A percentile compares a stretch with the other conserved stretches of the same genome.
These are phyloP conservation scores for Silene uniflora DNA, from an alignment of 148 eudicot genomes.

Conservation along the genomic window DNA sequence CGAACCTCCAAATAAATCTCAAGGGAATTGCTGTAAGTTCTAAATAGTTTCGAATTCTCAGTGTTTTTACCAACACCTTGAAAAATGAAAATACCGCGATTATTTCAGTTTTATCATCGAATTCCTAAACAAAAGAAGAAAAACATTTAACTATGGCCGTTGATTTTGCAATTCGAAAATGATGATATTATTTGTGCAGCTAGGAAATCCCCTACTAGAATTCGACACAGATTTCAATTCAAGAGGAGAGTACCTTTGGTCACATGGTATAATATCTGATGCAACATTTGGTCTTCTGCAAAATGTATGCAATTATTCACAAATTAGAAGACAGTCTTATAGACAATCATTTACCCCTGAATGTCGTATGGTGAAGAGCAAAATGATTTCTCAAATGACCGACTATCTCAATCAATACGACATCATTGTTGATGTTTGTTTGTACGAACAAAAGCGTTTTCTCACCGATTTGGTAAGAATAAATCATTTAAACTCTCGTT, in stretches of 20 bases:
- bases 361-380: conserved; percentile 35
- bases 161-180: too few relatives aligned
- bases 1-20: conserved; percentile 48
- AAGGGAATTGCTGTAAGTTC: conserved; percentile 78
- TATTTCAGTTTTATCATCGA: too few relatives aligned
- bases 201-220: conserved; percentile 79
- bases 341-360: conserved; percentile 32
- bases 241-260: conserved; percentile 59
- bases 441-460: conserved; percentile 38
- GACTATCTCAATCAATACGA: conserved; percentile 46
- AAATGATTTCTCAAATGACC: conserved; percentile 39
- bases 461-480: conserved; percentile 34
- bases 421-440: conserved; percentile 65
- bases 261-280: conserved; percentile 79
- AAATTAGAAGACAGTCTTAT: conserved; percentile 44
- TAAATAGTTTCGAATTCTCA: neutral
- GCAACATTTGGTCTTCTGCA: conserved; percentile 42
- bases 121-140: too few relatives aligned
- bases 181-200: conserved; percentile 25
- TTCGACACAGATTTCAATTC: conserved; percentile 66
- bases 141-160: too few relatives aligned
- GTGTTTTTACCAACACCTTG: too few relatives aligned
- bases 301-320: conserved; percentile 54
- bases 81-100: too few relatives aligned
- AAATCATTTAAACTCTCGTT: too few relatives aligned